Conservation (phyloP, 176 grass and related monocot species). For the Rhynchospora pubera region DNA sequence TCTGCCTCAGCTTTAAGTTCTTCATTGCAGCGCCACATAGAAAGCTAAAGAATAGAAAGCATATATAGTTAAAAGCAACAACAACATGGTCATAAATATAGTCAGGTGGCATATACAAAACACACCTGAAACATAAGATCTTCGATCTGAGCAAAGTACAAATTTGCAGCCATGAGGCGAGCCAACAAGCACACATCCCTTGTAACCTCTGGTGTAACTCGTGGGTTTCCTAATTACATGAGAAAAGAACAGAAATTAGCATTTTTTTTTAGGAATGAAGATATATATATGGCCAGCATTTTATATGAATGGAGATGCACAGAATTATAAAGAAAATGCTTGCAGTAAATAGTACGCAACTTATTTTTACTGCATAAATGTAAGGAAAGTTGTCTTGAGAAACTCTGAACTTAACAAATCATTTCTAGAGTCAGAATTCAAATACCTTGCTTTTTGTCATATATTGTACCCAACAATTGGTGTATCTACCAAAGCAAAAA, state of each 20-base stretch:
- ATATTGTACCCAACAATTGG: too few species aligned
- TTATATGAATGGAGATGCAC: neutral
- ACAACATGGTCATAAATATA: neutral
- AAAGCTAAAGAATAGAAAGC: conserved; percentile 54
- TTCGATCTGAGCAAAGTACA: conserved; percentile 97
- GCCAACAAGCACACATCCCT: conserved; percentile 99
- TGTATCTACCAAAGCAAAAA: neutral
- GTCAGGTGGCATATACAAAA: neutral
- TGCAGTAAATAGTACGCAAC: neutral
- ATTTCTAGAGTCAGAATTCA: neutral
- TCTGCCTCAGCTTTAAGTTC: conserved; percentile 66
- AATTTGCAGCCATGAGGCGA: conserved; percentile 90
- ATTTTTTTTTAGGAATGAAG: neutral
- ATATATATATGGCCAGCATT: neutral
- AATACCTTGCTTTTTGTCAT: neutral
- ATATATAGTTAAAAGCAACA: neutral
- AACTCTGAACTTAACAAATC: neutral
- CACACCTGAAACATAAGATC: conserved; percentile 98
- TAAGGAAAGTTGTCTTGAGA: neutral
- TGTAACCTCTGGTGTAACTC: conserved; percentile 94
- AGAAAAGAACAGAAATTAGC: conserved; percentile 10
- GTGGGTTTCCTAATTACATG: conserved; percentile 81
- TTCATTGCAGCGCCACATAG: conserved; percentile 94
- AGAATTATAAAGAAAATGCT: neutral
- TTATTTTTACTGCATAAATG: neutral